These are phyloP conservation scores for Forsythia viridissima DNA, from an alignment of 257 asterid species.

Conservation along the genomic window DNA sequence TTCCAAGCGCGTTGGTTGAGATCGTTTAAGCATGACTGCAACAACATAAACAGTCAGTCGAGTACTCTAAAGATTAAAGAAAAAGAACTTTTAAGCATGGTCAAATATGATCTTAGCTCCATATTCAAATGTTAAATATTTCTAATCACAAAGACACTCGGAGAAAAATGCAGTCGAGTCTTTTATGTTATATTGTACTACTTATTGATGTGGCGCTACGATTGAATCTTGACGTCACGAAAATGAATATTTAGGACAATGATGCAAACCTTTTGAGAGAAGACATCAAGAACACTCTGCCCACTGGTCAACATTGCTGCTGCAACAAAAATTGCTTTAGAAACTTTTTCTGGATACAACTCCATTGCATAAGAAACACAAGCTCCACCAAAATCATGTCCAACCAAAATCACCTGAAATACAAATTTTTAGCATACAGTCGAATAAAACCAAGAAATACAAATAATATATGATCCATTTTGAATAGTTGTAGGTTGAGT, in stretches of 20 bases:
- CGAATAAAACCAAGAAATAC: background rate
- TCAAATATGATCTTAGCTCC: too few species aligned
- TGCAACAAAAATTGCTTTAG: conserved; percentile 57
- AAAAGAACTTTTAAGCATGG: background rate
- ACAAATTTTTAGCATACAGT: background rate
- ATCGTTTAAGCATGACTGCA: conserved; percentile 43
- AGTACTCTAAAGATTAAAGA: background rate
- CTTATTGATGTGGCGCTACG: too few species aligned
- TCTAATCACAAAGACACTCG: too few species aligned
- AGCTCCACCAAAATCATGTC: conserved; percentile 65
- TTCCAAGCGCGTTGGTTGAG: conserved; percentile 49
- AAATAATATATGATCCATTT: background rate
- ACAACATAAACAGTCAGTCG: background rate
- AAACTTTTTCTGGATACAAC: conserved; percentile 47
- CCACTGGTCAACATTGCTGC: conserved; percentile 53
- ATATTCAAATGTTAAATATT: too few species aligned
- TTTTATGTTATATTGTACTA: background rate
- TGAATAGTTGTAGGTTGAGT: background rate
- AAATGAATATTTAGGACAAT: background rate
- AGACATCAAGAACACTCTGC: conserved; percentile 51
- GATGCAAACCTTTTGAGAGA: conserved; percentile 48
- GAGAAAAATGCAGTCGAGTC: background rate
- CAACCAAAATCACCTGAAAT: conserved; percentile 62
- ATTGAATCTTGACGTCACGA: too few species aligned
- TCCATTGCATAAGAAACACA: conserved; percentile 62